Base-by-base conservation (phyloP, 2,329 filamentous ascomycete genomes). In the Hypoxylon sp. region DNA sequence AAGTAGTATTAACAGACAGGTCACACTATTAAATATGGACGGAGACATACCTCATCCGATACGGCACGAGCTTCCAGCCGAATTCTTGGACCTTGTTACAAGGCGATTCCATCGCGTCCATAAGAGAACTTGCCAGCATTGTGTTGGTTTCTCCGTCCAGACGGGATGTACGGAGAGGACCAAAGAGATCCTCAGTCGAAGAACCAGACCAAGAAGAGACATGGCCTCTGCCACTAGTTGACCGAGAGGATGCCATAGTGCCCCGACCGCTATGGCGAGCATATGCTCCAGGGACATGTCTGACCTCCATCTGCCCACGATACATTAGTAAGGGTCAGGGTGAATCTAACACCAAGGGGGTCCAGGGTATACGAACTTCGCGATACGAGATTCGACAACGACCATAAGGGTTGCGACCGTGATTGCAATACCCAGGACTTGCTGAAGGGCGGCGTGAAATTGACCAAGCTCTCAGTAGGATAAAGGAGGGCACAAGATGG, bases 31-130 rank as follows among this genome's bases (percentile, higher is more conserved):
- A 13, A 37, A 47, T 48, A 27, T 54, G 39, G 27, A 19, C 27
- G 10, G 19, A 47, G n/a, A 69, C 75, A 65, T 69, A 77, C 75
- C 74, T 74, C 31, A 75, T 55, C n/a, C 69, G 73, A 24, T 69
- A 68, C 8, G 60, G 52, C 6, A 75, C 54, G 27, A 71, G 63
- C 15, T 48, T 62, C 73, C 73, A 75, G 39, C 58, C 27, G 24
- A 47, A 17, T 15, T 17, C 59, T 54, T 62, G 65, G 47, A 67
- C 55, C 37, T 66, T 68, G 29, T 70, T 51, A 67, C 56, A 58
- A 59, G 60, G 39, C 35, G 58, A 62, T 39, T 73, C 62, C 32
- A 72, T 52, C 24, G 68, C 46, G 13, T 62, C 62, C 39, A 57
- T 62, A 13, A 65, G 59, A 46, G 70, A n/a, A 51, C 58, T 66